These are phyloP conservation scores for Eimeria mitis DNA, from an alignment of 169 alveolate species.

Conservation along the genomic window DNA sequence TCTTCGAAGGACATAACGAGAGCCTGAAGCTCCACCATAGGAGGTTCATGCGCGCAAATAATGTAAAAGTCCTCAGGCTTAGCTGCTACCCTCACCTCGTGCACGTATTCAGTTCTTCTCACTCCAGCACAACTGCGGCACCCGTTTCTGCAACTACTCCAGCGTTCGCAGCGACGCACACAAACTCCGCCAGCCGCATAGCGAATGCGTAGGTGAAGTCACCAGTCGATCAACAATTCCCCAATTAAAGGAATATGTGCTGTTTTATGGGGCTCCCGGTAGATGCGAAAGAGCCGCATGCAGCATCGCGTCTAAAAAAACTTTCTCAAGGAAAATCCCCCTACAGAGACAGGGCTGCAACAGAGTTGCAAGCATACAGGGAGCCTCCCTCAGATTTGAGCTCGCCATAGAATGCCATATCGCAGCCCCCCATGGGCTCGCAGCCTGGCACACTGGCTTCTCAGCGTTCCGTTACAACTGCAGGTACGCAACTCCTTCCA, in stretches of 20 bases:
- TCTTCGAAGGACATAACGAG: not conserved
- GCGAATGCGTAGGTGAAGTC: not conserved
- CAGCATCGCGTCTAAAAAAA: not conserved
- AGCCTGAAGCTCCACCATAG: not conserved
- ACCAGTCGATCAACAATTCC: not conserved
- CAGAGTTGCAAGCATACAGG: not conserved
- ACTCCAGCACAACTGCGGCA: not conserved
- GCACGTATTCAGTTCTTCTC: not conserved
- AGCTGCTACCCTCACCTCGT: not conserved
- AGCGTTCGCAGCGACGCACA: not conserved
- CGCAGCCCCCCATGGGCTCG: not conserved
- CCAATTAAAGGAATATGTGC: not conserved
- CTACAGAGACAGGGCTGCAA: not conserved
- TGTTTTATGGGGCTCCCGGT: not conserved
- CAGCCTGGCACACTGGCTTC: not conserved
- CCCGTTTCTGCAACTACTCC: not conserved
- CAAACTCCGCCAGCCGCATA: not conserved
- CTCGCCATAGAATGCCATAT: not conserved
- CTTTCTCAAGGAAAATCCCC: not conserved
- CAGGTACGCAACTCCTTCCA: not conserved
- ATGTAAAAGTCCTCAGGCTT: not conserved
- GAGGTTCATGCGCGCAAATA: not conserved
- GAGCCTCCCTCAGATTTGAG: not conserved
- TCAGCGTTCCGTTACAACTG: not conserved
- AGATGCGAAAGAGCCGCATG: not conserved